Base-by-base conservation (phyloP, 306 rosid genomes). In the Adenanthera pavonina region DNA sequence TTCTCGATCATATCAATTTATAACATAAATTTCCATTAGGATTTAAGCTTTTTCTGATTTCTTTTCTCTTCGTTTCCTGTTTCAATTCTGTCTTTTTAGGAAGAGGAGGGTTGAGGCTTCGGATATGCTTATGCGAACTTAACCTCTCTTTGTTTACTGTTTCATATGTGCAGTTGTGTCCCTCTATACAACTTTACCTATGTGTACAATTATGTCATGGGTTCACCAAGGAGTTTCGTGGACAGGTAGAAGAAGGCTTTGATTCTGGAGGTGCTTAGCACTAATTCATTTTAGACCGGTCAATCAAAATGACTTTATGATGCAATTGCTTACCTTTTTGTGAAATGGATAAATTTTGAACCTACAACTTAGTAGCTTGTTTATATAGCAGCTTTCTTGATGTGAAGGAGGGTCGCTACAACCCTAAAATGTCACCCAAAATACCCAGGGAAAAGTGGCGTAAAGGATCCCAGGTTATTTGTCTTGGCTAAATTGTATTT, bases 391-490 rank as follows among this genome's bases (percentile, higher is more conserved):
- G 99, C 87, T 95, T 95, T 92, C 94, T 92, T 79, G 98, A 95
- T 85, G 92, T 72, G 41, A 95, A 91, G 83, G 98, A 88, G 86
- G 98, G 93, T 71, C 98, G 99, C 85, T 91, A 95, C 90, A 93
- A 91, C 81, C 92, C 97, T 15, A 93, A 86, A 82, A 95, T 95
- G 99, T 92, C 99, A 49, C 94, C 94, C 60, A 82, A 81, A 79
- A 90, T 95, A 85, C 93, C 97, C 25, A 90, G 92, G 87, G 86
- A 77, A 77, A 95, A 87, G 83, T 95, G 99, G 99, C 92, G 98
- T 66, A 95, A 95, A 89, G 99, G 97, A 77, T 95, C 99, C 34
- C 98, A 95, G 98, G 99, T 95, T 52, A 85, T 76, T 83, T 83
- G 17, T 79, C 64, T 76, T 49, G 46, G 46, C 33, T 68, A 72